Percentiles rank a stretch among this genome's conserved stretches.
Conservation (phyloP, 441 rosid species). For the Viola pubescens region DNA sequence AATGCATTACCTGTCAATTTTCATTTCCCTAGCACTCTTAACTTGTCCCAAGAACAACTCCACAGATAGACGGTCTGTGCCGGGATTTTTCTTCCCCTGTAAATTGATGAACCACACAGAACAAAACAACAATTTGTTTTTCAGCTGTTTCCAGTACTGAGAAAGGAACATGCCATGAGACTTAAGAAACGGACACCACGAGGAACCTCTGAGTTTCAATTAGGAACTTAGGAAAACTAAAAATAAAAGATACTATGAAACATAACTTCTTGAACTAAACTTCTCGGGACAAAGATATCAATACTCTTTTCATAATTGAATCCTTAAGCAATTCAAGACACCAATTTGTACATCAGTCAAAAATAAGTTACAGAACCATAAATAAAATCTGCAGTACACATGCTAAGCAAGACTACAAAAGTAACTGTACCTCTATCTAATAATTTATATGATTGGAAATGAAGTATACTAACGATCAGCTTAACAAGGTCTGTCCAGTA, state of each 20-base stretch:
- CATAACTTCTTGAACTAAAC: background rate
- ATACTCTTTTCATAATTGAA: background rate
- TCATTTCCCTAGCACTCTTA: conserved; percentile 62
- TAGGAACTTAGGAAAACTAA: background rate
- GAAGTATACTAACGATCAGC: background rate
- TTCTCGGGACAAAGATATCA: background rate
- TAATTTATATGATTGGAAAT: too few relatives aligned
- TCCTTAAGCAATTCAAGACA: too few relatives aligned
- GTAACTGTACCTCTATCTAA: too few relatives aligned
- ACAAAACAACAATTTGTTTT: background rate
- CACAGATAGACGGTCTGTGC: conserved; percentile 58
- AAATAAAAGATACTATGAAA: too few relatives aligned
- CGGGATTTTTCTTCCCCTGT: conserved; percentile 90
- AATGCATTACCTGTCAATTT: conserved; percentile 58
- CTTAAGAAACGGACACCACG: too few relatives aligned
- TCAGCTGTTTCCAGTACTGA: background rate
- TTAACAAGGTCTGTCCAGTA: background rate
- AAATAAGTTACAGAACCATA: too few relatives aligned
- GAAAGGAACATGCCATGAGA: background rate
- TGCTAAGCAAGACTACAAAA: too few relatives aligned
- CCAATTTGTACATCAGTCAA: too few relatives aligned
- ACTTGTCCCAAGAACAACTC: conserved; percentile 56
- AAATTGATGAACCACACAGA: conserved; percentile 13
- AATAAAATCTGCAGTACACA: too few relatives aligned
- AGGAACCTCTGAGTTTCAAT: too few relatives aligned